Base-by-base conservation (phyloP, 768 basidiomycete species). In the Hemileccinum rubropunctum region DNA sequence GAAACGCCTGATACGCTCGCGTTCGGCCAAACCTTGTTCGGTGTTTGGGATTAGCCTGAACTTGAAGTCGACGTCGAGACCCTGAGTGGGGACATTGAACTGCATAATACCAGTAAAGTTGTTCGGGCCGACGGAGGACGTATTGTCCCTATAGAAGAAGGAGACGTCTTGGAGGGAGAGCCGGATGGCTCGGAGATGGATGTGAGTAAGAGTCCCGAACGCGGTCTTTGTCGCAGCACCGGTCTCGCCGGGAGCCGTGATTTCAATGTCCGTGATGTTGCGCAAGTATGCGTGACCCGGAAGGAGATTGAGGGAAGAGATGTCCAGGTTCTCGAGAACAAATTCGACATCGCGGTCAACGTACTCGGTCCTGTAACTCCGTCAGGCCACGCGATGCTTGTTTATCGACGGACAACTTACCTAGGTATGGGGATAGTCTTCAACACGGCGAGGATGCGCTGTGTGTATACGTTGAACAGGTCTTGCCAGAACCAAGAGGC, bases 401-500 rank as follows among this genome's bases (percentile, higher is more conserved):
- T 7, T 17, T 8, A 51, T 5, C 2, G 1, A 18, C 6, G 13
- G 6, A 60, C 5, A 10, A 57, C 72, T 15, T 50, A 81, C 86
- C 86, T 77, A 6, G 87, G 87, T 43, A 88, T 86, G 11, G 86
- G 86, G 13, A 88, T 66, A 45, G 79, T 77, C 57, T 79, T 79
- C 62, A 88, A 53, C 59, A 77, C 67, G 23, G 52, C 57, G 48
- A 86, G 62, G 1, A 80, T 30, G 9, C 77, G 76, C 14, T 89
- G 90, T 1, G 87, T 63, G 59, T 91, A 91, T 14, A 91, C 85
- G 58, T 84, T 87, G 73, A 89, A 84, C 7, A 91, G 52, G 52
- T 94, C 91, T 63, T 84, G 79, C 84, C 84, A 88, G 69, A 88
- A 80, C 87, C 87, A 89, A 1, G 82, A 77, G 6, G 79, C 76